Percentiles rank a stretch among this genome's conserved stretches.
These are phyloP conservation scores for Dentipellis sp. DNA, from an alignment of 768 basidiomycete genomes.

Conservation along the genomic window DNA sequence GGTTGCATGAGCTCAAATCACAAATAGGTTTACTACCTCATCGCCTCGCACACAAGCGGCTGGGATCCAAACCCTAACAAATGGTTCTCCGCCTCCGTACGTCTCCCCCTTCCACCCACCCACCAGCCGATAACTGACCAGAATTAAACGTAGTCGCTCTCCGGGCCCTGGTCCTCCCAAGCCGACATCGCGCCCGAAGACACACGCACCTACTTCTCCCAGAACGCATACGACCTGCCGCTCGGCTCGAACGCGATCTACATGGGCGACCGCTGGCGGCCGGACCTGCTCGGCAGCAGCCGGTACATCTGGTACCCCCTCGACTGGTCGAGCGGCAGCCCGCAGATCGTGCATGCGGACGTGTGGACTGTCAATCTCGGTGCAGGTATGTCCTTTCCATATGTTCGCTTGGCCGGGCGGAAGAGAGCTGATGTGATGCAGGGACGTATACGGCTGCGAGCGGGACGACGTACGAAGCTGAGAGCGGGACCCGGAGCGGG, in stretches of 20 bases:
- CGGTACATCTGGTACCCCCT: conserved; percentile 56
- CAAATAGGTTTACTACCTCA: conserved; percentile 41
- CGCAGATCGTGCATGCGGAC: conserved; percentile 44
- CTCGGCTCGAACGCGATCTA: conserved; percentile 43
- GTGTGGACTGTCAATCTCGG: conserved; percentile 45
- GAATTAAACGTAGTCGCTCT: conserved; percentile 30
- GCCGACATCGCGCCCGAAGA: conserved; percentile 44
- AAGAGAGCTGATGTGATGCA: conserved; percentile 3
- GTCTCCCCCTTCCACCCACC: conserved; percentile 6
- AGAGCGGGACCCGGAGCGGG: conserved; percentile 39
- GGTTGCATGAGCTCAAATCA: conserved; percentile 1
- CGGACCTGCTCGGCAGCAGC: conserved; percentile 43
- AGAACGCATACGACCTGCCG: conserved; percentile 47
- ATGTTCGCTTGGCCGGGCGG: not conserved
- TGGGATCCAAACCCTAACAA: conserved; percentile 60
- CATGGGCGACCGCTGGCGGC: conserved; percentile 59
- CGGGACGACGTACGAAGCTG: conserved; percentile 50
- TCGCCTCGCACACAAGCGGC: conserved; percentile 46
- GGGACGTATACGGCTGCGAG: conserved; percentile 39
- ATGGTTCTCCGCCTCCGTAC: conserved; percentile 41
- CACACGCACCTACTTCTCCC: conserved; percentile 50
- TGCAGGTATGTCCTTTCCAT: conserved; percentile 24
- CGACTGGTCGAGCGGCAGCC: conserved; percentile 43
- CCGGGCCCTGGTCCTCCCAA: conserved; percentile 47
- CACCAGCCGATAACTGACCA: not conserved